Evolutionary conservation across 306 rosid genomes (phyloP), one percentile per base, ranked within the genome.

Genomic region (Bauhinia variegata): DNA sequence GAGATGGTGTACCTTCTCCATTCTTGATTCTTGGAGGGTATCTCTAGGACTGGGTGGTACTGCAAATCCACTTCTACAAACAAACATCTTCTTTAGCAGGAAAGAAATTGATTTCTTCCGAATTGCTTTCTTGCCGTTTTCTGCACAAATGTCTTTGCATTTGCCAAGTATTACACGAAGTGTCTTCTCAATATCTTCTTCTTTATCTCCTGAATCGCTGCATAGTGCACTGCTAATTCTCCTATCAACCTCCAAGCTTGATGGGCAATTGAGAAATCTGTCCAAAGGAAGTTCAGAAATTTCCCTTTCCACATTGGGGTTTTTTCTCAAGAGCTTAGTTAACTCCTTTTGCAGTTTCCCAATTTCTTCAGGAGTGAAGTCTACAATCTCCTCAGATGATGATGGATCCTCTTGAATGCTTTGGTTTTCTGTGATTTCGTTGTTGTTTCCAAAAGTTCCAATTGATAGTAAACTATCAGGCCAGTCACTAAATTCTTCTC

Each of bases 401-500:
- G 89, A 79, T 31, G 89, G 84, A 68, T 79, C 82, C 12, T 89
- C 92, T 16, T 80, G 70, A 58, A 60, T 61, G 16, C 70, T 58
- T 67, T 75, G 82, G 66, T 65, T 74, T 2, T 73, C 72, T 54
- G 71, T 78, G 41, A 84, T 71, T 49, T 87, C 85, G 4, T 67
- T 82, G 73, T 83, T 90, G 62, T 88, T 90, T 38, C 99, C 99
- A 78, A 95, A 90, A 13, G 99, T 95, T 75, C 99, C 99, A 13
- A 95, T 90, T 41, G 96, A 92, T 10, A 90, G 83, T 55, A 95
- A 78, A 19, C 90, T 87, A 74, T 95, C 91, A 39, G 97, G 95
- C 99, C 97, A 83, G 56, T 95, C 97, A 12, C 88, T 90, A 63
- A 88, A 95, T 75, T 95, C 99, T 78, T 95, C 99, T 47, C 95